A percentile compares a stretch with the other conserved stretches of the same genome.
Evolutionary conservation across 2,329 filamentous ascomycete genomes (phyloP).

Genomic region (Huntiella bhutanensis): DNA sequence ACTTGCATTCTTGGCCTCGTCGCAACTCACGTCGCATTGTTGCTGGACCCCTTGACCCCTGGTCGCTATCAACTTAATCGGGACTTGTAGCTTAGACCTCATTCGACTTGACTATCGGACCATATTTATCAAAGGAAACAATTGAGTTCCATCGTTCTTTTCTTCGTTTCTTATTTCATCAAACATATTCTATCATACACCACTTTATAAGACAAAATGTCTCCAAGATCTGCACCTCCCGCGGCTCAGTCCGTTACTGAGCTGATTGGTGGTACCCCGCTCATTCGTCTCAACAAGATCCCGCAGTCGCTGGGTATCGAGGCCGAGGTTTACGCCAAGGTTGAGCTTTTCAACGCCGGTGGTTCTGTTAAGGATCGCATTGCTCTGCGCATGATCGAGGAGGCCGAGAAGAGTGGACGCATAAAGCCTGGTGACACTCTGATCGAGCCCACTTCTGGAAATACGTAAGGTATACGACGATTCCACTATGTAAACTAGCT

Average conservation of each 20-base stretch:
- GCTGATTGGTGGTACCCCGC: constrained; percentile 89
- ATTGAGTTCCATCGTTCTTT: not conserved
- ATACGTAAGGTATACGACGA: constrained; percentile 38
- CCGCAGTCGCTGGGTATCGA: constrained; percentile 80
- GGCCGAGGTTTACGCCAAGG: constrained; percentile 75
- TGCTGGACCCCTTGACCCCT: not conserved
- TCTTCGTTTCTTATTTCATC: not conserved
- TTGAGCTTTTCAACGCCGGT: constrained; percentile 85
- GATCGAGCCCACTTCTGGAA: constrained; percentile 95
- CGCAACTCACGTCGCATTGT: not conserved
- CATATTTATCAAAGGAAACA: not conserved
- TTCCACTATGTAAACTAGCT: not conserved
- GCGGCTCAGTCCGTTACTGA: constrained; percentile 50
- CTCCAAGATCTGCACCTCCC: constrained; percentile 18
- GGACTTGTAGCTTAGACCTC: not conserved
- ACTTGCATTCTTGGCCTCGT: not conserved
- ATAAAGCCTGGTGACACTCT: constrained; percentile 95
- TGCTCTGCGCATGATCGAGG: constrained; percentile 90
- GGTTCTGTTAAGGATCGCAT: constrained; percentile 92
- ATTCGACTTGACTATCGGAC: not conserved
- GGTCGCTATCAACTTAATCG: not conserved
- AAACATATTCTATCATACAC: not conserved
- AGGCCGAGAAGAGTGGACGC: constrained; percentile 73
- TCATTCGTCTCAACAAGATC: constrained; percentile 83
- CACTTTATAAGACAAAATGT: not conserved